A percentile compares a stretch with the other conserved stretches of the same genome.
These are phyloP conservation scores for Przewalskia tangutica DNA, from an alignment of 257 asterid genomes.

Conservation along the genomic window DNA sequence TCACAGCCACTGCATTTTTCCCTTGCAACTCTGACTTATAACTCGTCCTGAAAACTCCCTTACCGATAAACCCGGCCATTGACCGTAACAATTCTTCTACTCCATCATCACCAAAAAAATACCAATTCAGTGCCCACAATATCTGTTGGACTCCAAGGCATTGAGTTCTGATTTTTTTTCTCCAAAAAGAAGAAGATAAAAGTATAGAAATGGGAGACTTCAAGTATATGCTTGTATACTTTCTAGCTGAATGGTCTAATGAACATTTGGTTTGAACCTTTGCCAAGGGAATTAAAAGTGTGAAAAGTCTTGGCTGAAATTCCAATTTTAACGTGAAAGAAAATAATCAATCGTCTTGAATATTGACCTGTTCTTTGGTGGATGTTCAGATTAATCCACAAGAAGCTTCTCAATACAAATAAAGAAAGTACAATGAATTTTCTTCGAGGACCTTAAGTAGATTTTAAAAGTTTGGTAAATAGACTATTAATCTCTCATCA, in stretches of 20 bases:
- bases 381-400: not conserved
- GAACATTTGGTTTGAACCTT: not conserved
- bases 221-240: too few relatives aligned
- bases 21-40: slow-evolving; percentile 10
- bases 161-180: not conserved
- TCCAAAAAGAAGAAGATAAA: too few relatives aligned
- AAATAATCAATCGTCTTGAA: not conserved
- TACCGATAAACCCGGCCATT: slow-evolving; percentile 7
- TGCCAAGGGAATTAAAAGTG: not conserved
- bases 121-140: not conserved
- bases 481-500: too few relatives aligned
- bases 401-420: not conserved
- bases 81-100: slow-evolving; percentile 12
- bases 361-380: not conserved
- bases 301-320: not conserved
- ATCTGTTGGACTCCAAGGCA: slow-evolving; percentile 1
- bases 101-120: slow-evolving; percentile 7
- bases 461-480: not conserved
- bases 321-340: not conserved
- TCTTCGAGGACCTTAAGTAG: too few relatives aligned
- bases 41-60: slow-evolving; percentile 12
- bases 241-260: not conserved
- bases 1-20: slow-evolving; percentile 9
- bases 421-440: not conserved
- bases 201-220: not conserved